Evolutionary conservation across 2,329 filamentous ascomycete genomes (phyloP).

Genomic region (Fusarium tuaranense): DNA sequence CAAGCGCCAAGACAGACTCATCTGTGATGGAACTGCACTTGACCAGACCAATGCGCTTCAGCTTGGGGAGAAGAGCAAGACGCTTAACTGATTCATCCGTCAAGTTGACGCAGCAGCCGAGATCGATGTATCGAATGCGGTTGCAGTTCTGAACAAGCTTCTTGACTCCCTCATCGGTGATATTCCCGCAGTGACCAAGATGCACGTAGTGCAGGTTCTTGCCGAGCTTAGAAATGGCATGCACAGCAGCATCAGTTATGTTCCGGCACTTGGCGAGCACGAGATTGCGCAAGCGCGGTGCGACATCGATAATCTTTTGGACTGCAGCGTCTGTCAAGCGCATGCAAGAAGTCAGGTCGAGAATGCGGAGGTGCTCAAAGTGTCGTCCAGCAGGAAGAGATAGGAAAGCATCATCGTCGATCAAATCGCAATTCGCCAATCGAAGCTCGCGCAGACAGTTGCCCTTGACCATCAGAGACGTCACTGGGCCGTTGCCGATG

Average conservation of each 20-base stretch:
- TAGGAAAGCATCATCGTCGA: constrained; percentile 91
- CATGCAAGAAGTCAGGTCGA: constrained; percentile 91
- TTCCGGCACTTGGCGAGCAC: constrained; percentile 94
- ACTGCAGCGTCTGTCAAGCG: constrained; percentile 89
- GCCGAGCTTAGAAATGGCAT: constrained; percentile 87
- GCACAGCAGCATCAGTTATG: constrained; percentile 89
- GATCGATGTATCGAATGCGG: constrained; percentile 94
- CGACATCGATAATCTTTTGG: constrained; percentile 85
- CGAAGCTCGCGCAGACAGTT: constrained; percentile 90
- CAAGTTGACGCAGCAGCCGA: constrained; percentile 92
- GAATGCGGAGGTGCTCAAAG: constrained; percentile 90
- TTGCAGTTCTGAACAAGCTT: constrained; percentile 88
- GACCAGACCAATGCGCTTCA: constrained; percentile 93
- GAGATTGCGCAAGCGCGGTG: constrained; percentile 89
- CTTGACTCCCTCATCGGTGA: constrained; percentile 90
- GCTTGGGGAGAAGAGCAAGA: constrained; percentile 87
- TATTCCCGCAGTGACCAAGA: constrained; percentile 89
- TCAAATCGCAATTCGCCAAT: constrained; percentile 84
- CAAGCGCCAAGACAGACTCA: constrained; percentile 85
- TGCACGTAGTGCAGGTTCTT: constrained; percentile 99
- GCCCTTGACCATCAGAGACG: constrained; percentile 81
- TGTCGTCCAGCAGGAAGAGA: constrained; percentile 74
- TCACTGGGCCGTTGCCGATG: constrained; percentile 86
- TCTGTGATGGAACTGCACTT: constrained; percentile 95
- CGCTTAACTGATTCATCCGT: constrained; percentile 89